A percentile compares a stretch with the other conserved stretches of the same genome.
Conservation (phyloP, 495 filamentous ascomycete genomes). For the Chaetomium cochliodes region DNA sequence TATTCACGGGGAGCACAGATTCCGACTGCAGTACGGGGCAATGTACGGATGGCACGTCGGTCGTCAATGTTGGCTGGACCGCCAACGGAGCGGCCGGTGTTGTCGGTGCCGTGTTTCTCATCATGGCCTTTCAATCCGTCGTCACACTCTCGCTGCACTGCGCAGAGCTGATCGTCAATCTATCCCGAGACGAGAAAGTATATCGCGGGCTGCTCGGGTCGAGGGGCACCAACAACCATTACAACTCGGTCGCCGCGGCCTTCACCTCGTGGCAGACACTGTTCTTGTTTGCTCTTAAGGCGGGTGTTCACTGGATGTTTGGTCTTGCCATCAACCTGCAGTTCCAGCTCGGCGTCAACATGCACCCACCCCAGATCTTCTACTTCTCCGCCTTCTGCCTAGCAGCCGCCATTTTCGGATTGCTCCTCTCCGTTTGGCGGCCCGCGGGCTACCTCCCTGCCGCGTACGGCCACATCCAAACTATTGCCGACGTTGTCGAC, state of each 20-base stretch:
- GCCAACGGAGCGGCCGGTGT: conserved; percentile 27
- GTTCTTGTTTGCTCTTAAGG: conserved; percentile 44
- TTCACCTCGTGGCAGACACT: conserved; percentile 45
- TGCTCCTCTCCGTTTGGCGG: conserved; percentile 37
- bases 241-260: conserved; percentile 40
- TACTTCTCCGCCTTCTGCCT: conserved; percentile 37
- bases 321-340: conserved; percentile 41
- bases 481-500: conserved; percentile 47
- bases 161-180: conserved; percentile 47
- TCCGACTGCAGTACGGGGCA: conserved; percentile 24
- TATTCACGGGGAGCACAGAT: conserved; percentile 32
- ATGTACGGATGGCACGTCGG: conserved; percentile 39
- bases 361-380: conserved; percentile 41
- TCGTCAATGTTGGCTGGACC: conserved; percentile 35
- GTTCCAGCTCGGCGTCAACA: conserved; percentile 38
- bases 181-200: conserved; percentile 46
- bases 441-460: conserved; percentile 45
- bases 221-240: conserved; percentile 35
- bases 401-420: conserved; percentile 39
- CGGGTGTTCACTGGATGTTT: conserved; percentile 49
- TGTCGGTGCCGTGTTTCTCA: conserved; percentile 32
- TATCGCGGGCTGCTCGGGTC: conserved; percentile 37
- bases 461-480: conserved; percentile 47
- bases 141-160: conserved; percentile 47
- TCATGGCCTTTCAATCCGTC: conserved; percentile 36